Evolutionary conservation across 2,329 filamentous ascomycete species (phyloP).

Genomic region (Leptographium galeiforme): DNA sequence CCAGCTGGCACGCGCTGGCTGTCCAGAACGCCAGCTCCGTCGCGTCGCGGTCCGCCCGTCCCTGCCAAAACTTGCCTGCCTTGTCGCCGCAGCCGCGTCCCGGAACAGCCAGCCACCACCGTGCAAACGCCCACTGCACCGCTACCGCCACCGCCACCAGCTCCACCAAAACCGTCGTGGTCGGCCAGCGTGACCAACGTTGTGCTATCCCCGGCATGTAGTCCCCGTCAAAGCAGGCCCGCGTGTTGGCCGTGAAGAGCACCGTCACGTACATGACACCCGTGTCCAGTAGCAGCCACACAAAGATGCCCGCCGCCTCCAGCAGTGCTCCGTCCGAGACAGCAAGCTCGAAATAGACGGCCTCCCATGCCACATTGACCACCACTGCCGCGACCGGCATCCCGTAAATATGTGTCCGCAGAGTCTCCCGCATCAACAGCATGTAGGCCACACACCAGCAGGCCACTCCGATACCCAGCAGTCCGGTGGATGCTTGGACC

Average conservation of each 20-base stretch:
- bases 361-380: slow-evolving; percentile 38
- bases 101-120: slow-evolving; percentile 32
- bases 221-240: too few relatives aligned
- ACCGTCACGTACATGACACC: slow-evolving; percentile 29
- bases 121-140: slow-evolving; percentile 28
- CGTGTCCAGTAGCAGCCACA: slow-evolving; percentile 37
- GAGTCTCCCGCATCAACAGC: slow-evolving; percentile 30
- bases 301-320: slow-evolving; percentile 28
- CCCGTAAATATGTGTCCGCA: slow-evolving; percentile 32
- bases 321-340: slow-evolving; percentile 26
- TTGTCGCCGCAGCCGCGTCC: slow-evolving; percentile 24
- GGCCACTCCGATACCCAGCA: slow-evolving; percentile 22
- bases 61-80: slow-evolving; percentile 30
- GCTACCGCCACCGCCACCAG: slow-evolving; percentile 21
- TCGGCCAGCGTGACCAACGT: too few relatives aligned
- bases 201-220: too few relatives aligned
- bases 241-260: neutral
- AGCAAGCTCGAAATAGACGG: slow-evolving; percentile 30
- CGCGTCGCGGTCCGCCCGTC: slow-evolving; percentile 27
- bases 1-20: slow-evolving; percentile 28
- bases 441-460: slow-evolving; percentile 31
- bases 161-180: slow-evolving; percentile 15
- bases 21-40: slow-evolving; percentile 38
- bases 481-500: slow-evolving; percentile 20
- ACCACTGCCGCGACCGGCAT: slow-evolving; percentile 35